phyloP scores from a whole-genome alignment of 441 rosid species.

The Arabidopsis hybrid region DNA sequence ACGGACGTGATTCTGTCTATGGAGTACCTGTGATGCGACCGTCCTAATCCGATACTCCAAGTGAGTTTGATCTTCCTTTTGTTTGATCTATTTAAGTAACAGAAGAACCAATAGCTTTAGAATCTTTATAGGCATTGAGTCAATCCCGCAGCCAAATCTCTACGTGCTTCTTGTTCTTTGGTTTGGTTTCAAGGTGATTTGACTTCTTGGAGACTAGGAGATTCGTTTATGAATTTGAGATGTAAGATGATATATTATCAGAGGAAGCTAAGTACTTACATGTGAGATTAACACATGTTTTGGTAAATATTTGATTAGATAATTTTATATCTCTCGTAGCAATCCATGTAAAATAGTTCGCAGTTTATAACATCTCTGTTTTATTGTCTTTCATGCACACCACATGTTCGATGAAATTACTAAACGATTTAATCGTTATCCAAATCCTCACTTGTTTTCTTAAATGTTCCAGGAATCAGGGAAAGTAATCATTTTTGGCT shows the following conservation, averaged over 20 bases:
- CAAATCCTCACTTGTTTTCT: background rate
- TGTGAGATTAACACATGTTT: background rate
- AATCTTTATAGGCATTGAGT: background rate
- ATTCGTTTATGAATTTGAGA: background rate
- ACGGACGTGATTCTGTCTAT: constrained; percentile 58
- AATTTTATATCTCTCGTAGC: too few relatives aligned
- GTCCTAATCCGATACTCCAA: constrained; percentile 86
- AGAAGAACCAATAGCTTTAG: background rate
- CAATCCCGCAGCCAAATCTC: background rate
- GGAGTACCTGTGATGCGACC: constrained; percentile 78
- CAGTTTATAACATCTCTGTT: background rate
- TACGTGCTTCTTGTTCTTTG: background rate
- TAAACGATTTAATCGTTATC: too few relatives aligned
- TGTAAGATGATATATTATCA: background rate
- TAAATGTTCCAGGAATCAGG: constrained; percentile 13
- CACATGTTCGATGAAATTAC: background rate
- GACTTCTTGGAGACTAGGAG: background rate
- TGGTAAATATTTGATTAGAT: too few relatives aligned
- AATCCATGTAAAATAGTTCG: too few relatives aligned
- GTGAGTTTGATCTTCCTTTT: constrained; percentile 47
- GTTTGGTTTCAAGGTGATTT: background rate
- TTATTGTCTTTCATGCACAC: constrained; percentile 16
- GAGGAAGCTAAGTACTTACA: background rate
- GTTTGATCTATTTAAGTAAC: background rate
- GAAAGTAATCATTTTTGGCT: constrained; percentile 1